Evolutionary conservation across 2,329 filamentous ascomycete genomes (phyloP), one percentile per base, ranked within the genome.

Genomic region (Pestalotiopsis sp.): DNA sequence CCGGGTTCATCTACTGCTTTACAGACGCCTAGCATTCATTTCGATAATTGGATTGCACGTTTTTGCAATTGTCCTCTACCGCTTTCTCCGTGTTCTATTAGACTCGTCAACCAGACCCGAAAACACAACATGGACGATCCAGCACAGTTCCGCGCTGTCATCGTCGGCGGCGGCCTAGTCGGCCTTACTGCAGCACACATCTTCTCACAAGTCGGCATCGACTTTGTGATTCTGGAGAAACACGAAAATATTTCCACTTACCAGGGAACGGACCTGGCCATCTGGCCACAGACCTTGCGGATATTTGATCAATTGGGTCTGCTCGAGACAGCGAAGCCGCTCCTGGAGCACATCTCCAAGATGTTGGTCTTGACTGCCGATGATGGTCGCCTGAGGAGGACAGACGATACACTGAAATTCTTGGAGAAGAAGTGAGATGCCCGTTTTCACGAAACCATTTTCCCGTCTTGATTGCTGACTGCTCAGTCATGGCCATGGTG

Each of bases 221-320:
- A 81, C 66, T 82, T 79, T 13, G 70, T 80, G 36, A 64, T 82
- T 5, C 77, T 82, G 1, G 80, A 82, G 62, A 68, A 45, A 57
- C 62, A 67, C 38, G 17, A 63, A 0, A 63, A 31, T 6, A 27
- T 65, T 11, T 17, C 49, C 2, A 12, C 61, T 2, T 7, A 60
- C 2, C 27, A 17, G 1, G 68, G 68, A 7, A 39, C 57, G 20
- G 45, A 56, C 2, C 27, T 70, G 20, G 59, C 49, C 3, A n/a
- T 68, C 17, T 57, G 62, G 62, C 56, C 68, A 11, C 61, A 57
- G 36, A 66, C 60, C 2, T 39, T 59, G 23, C 64, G 52, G 14
- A 3, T 66, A 11, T 60, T 60, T 25, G 31, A 66, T 41, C 64
- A 58, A 17, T 17, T 58, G 12, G 25, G 49, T 31, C 27, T 58